phyloP scores from a whole-genome alignment of 73 alveolate species.

The Paramecium bursaria region DNA sequence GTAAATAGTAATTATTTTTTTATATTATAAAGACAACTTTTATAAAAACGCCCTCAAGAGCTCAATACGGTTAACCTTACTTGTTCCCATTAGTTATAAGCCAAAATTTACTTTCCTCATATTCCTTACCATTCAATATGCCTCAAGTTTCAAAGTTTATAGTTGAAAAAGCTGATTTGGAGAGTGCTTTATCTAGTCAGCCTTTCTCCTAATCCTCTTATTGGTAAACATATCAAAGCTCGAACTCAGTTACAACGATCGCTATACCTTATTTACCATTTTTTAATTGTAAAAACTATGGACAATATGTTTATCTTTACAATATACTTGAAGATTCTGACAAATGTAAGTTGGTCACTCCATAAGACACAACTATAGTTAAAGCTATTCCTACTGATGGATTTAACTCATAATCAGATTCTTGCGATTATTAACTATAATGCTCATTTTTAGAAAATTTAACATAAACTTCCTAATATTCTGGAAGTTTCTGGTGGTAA shows the following conservation, averaged over 20 bases:
- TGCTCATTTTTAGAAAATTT: constrained; percentile 55
- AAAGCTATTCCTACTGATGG: constrained; percentile 14
- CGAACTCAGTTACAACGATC: constrained; percentile 5
- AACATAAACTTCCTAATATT: constrained; percentile 6
- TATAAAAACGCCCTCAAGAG: constrained; percentile 38
- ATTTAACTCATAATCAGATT: constrained; percentile 30
- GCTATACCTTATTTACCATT: constrained; percentile 57
- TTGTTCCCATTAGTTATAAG: constrained; percentile 5
- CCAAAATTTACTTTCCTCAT: neutral
- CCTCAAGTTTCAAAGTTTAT: constrained; percentile 32
- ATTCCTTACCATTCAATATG: constrained; percentile 36
- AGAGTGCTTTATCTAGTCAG: neutral
- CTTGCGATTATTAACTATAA: constrained; percentile 25
- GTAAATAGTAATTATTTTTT: constrained; percentile 2
- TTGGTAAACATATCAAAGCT: constrained; percentile 33
- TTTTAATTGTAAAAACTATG: constrained; percentile 59
- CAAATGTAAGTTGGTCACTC: neutral
- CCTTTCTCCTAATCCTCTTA: neutral
- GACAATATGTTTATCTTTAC: constrained; percentile 40
- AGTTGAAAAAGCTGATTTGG: neutral
- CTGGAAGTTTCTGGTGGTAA: constrained; percentile 54
- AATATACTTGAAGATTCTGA: constrained; percentile 36
- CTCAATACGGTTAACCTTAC: neutral
- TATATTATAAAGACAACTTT: constrained; percentile 17
- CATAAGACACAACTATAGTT: constrained; percentile 33